A percentile compares a stretch with the other conserved stretches of the same genome.
Evolutionary conservation across 331 rosid genomes (phyloP).

Genomic region (Acacia pycnantha): DNA sequence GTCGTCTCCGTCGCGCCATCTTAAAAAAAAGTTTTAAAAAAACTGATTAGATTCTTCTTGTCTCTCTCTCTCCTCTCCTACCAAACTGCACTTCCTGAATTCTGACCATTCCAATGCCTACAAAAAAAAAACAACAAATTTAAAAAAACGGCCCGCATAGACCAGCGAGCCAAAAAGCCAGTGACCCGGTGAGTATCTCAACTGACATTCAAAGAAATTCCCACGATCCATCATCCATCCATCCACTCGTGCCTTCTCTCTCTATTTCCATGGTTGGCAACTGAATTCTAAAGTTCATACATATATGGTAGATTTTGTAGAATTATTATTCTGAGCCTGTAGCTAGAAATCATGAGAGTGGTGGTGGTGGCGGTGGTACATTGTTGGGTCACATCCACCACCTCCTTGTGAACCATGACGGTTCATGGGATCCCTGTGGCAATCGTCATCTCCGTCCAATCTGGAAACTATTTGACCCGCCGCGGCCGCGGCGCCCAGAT

Average conservation of each 20-base stretch:
- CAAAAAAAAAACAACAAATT: constrained; percentile 14
- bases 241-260: constrained; percentile 13
- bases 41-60: constrained; percentile 56
- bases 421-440: constrained; percentile 42
- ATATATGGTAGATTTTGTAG: constrained; percentile 17
- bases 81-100: constrained; percentile 41
- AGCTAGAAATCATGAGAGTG: constrained; percentile 55
- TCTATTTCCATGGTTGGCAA: not conserved
- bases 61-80: constrained; percentile 27
- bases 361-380: constrained; percentile 38
- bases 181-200: constrained; percentile 19
- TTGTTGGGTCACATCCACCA: constrained; percentile 58
- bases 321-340: not conserved
- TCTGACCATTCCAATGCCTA: constrained; percentile 44
- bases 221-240: not conserved
- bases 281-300: not conserved
- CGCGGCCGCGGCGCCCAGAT: constrained; percentile 52
- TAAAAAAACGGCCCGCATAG: not conserved
- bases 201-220: constrained; percentile 15
- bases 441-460: constrained; percentile 45
- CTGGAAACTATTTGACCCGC: constrained; percentile 48
- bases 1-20: constrained; percentile 33
- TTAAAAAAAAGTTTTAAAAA: not conserved
- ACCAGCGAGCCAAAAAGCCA: constrained; percentile 19
- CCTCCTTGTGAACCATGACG: constrained; percentile 61